Conservation (phyloP, 805 yeast species). For the Metschnikowia peoriensis region DNA sequence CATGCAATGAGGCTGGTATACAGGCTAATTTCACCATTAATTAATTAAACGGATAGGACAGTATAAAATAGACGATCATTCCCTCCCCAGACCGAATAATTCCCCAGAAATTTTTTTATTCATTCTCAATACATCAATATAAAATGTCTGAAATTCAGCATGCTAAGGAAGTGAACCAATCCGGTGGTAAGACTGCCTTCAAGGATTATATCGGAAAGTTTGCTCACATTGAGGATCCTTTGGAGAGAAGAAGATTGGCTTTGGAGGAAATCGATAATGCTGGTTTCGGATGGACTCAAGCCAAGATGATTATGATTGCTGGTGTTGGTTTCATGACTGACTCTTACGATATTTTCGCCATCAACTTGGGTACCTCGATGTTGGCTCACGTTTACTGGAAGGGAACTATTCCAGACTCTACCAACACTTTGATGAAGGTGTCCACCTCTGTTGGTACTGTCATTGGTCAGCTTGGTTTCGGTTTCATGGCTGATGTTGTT, state of each 20-base stretch:
- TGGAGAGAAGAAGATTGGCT: conserved; percentile 84
- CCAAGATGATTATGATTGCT: conserved; percentile 80
- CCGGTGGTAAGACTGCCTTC: conserved; percentile 84
- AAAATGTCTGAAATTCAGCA: conserved; percentile 27
- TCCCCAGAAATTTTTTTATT: neutral
- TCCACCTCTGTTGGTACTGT: conserved; percentile 94
- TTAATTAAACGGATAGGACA: neutral
- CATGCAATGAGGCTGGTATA: conserved; percentile 6
- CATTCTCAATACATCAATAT: neutral
- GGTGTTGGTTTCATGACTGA: conserved; percentile 93
- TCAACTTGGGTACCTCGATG: conserved; percentile 79
- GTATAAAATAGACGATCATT: conserved; percentile 5
- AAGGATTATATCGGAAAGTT: conserved; percentile 78
- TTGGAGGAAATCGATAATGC: conserved; percentile 81
- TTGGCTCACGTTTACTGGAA: conserved; percentile 72
- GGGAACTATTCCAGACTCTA: conserved; percentile 64
- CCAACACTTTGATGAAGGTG: conserved; percentile 74
- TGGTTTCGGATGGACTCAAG: conserved; percentile 76
- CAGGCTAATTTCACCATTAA: conserved; percentile 5
- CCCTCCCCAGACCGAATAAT: neutral
- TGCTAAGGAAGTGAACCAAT: conserved; percentile 19
- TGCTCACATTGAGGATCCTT: conserved; percentile 78
- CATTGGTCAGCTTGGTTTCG: conserved; percentile 85
- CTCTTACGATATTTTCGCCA: conserved; percentile 89
- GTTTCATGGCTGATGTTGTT: conserved; percentile 72